Percentiles rank a stretch among this genome's conserved stretches.
Conservation (phyloP, 116 monocot genomes). For the Iris pallida region DNA sequence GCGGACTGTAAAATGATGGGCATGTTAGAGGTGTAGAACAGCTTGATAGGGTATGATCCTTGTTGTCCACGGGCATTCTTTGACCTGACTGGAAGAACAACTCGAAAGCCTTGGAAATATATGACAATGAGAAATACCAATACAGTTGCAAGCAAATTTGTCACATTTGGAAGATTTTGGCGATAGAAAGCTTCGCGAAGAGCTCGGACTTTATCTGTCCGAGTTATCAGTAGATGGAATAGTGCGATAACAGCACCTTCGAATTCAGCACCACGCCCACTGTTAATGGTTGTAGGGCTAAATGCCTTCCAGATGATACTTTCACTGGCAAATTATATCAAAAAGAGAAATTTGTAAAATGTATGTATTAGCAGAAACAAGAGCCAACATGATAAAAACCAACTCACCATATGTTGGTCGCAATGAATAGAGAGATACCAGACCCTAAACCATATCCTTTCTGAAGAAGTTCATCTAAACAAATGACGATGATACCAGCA, state of each 20-base stretch:
- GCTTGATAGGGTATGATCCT: slow-evolving; percentile 66
- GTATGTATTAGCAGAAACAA: background rate
- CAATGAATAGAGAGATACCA: slow-evolving; percentile 67
- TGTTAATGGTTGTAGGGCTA: slow-evolving; percentile 71
- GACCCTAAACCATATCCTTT: slow-evolving; percentile 83
- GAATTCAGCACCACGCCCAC: slow-evolving; percentile 72
- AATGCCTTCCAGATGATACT: slow-evolving; percentile 79
- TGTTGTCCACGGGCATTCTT: slow-evolving; percentile 78
- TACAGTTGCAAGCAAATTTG: slow-evolving; percentile 56
- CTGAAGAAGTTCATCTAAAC: slow-evolving; percentile 65
- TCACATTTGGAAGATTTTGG: slow-evolving; percentile 69
- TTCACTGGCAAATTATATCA: slow-evolving; percentile 26
- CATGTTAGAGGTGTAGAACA: slow-evolving; percentile 74
- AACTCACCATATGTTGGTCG: slow-evolving; percentile 59
- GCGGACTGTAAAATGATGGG: slow-evolving; percentile 66
- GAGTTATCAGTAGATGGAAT: slow-evolving; percentile 51
- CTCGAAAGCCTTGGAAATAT: slow-evolving; percentile 71
- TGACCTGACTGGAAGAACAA: slow-evolving; percentile 68
- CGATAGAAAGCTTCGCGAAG: slow-evolving; percentile 65
- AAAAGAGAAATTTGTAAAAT: background rate
- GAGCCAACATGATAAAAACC: background rate
- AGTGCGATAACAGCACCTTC: slow-evolving; percentile 65
- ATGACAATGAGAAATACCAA: slow-evolving; percentile 60
- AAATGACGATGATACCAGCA: slow-evolving; percentile 71
- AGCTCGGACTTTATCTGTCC: slow-evolving; percentile 62